Percentiles rank a stretch among this genome's conserved stretches.
These are phyloP conservation scores for Spiraea crenata DNA, from an alignment of 331 rosid genomes.

Conservation along the genomic window DNA sequence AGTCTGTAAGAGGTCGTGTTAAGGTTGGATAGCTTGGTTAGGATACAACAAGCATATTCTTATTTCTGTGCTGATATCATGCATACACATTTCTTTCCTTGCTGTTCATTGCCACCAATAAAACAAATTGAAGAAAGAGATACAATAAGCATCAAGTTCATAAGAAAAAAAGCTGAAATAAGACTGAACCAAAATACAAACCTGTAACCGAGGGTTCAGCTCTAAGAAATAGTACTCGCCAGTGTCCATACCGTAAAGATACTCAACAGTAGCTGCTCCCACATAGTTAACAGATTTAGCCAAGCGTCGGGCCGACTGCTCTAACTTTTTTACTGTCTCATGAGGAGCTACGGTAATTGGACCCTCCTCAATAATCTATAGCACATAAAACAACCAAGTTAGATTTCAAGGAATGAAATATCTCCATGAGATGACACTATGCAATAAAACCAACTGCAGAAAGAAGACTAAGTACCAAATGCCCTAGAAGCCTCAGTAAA, in stretches of 20 bases:
- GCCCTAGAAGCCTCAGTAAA: conserved; percentile 1
- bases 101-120: neutral
- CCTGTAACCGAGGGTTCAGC: conserved; percentile 97
- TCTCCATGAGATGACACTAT: neutral
- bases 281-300: conserved; percentile 89
- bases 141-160: conserved; percentile 1
- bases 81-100: conserved; percentile 7
- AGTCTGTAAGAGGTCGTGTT: conserved; percentile 13
- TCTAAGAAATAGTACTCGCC: conserved; percentile 98
- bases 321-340: conserved; percentile 76
- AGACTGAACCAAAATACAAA: conserved; percentile 23
- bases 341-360: conserved; percentile 90
- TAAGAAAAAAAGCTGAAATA: conserved; percentile 10
- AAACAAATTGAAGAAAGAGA: conserved; percentile 22
- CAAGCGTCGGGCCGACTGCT: conserved; percentile 99
- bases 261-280: conserved; percentile 99
- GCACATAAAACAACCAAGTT: conserved; percentile 21
- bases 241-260: conserved; percentile 86
- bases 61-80: conserved; percentile 14
- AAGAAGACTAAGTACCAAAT: neutral
- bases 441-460: neutral
- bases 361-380: conserved; percentile 97
- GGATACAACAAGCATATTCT: conserved; percentile 2
- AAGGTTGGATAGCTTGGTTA: conserved; percentile 19
- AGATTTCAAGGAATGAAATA: conserved; percentile 20